Evolutionary conservation across 306 rosid genomes (phyloP).

Genomic region (Rubus parviflorus): DNA sequence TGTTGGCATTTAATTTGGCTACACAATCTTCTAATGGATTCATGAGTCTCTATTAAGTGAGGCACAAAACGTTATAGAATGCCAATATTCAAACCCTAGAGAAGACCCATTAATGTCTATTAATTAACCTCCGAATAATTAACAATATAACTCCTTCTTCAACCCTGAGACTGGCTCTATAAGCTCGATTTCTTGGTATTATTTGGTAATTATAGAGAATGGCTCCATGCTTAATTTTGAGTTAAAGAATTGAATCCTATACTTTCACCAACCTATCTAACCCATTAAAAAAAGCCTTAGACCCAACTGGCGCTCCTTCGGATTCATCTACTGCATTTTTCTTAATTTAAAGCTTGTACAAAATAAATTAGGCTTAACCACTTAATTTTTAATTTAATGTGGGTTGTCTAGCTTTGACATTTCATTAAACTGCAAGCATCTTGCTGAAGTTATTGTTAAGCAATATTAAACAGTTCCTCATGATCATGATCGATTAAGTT

Average conservation of each 20-base stretch:
- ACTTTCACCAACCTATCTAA: constrained; percentile 40
- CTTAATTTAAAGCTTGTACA: constrained; percentile 9
- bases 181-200: not conserved
- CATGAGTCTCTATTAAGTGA: not conserved
- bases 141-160: not conserved
- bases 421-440: not conserved
- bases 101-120: not conserved
- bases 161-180: not conserved
- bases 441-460: not conserved
- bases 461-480: not conserved
- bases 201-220: not conserved
- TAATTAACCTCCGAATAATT: not conserved
- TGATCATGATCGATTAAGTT: not conserved
- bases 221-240: not conserved
- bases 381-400: not conserved
- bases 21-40: constrained; percentile 2
- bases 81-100: not conserved
- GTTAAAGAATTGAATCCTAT: not conserved
- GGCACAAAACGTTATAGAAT: not conserved
- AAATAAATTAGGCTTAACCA: constrained; percentile 23
- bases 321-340: constrained; percentile 31
- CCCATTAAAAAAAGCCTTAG: constrained; percentile 40
- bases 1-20: constrained; percentile 3
- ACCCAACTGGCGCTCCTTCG: constrained; percentile 51
- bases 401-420: not conserved